Percentiles rank a stretch among this genome's conserved stretches.
Evolutionary conservation across 2,329 filamentous ascomycete genomes (phyloP).

Genomic region (Colletotrichum siamense): DNA sequence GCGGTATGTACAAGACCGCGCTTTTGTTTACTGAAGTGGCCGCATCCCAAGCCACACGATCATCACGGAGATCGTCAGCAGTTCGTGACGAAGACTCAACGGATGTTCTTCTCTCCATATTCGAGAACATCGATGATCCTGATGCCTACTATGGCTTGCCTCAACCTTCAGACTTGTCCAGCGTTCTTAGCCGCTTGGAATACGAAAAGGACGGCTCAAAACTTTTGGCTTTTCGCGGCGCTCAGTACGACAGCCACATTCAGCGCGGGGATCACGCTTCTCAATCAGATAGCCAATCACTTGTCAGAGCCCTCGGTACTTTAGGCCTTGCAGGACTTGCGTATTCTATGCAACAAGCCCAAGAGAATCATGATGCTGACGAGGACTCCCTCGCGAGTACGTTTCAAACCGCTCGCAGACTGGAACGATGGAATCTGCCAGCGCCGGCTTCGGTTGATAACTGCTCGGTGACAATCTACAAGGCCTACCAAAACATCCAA

Average conservation of each 20-base stretch:
- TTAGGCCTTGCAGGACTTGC: conserved; percentile 88
- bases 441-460: conserved; percentile 68
- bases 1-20: conserved; percentile 87
- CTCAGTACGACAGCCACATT: conserved; percentile 87
- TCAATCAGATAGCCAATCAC: conserved; percentile 66
- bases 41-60: conserved; percentile 58
- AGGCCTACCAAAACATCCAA: conserved; percentile 79
- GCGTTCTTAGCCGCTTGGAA: conserved; percentile 81
- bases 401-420: conserved; percentile 78
- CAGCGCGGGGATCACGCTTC: conserved; percentile 62
- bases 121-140: conserved; percentile 91
- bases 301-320: conserved; percentile 78
- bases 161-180: conserved; percentile 76
- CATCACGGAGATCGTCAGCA: conserved; percentile 71
- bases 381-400: conserved; percentile 71
- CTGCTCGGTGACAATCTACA: conserved; percentile 76
- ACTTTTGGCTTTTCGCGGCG: conserved; percentile 87
- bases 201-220: conserved; percentile 90
- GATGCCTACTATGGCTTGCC: conserved; percentile 94
- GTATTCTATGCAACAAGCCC: conserved; percentile 75
- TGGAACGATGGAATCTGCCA: conserved; percentile 93
- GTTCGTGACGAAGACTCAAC: conserved; percentile 60
- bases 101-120: conserved; percentile 80
- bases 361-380: conserved; percentile 64
- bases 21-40: conserved; percentile 82